Base-by-base conservation (phyloP, 1,284 basidiomycete genomes). In the Tranzscheliella williamsii region DNA sequence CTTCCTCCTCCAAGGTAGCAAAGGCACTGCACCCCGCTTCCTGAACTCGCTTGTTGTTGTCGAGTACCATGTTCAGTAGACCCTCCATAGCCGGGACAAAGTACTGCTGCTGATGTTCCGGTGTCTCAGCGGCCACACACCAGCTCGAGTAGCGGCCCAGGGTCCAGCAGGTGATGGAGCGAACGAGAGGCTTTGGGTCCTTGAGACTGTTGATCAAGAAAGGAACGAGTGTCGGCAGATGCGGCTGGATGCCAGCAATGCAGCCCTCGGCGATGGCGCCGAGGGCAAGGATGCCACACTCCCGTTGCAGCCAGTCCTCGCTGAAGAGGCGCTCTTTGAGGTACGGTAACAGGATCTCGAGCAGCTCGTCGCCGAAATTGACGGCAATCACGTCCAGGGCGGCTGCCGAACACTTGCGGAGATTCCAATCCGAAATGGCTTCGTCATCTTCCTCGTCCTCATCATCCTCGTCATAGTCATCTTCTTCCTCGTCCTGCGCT, bases 221-320 rank as follows among this genome's bases (percentile, higher is more conserved):
- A 16, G 92, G 92, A 43, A 99, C 84, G 17, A 99, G 84, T 32
- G 89, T 90, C 15, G 90, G 87, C 32, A 99, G 82, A 80, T 99
- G 94, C 35, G 90, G 91, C 79, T 93, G 90, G 58, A 99, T 89
- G 18, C 89, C 89, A 56, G 90, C 89, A 70, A 99, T 95, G 79
- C 95, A 98, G 27, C 94, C 94, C 83, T 99, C 95, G 16, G 95
- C 95, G 83, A 99, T 93, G 12, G 95, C 95, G 51, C 95, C 95
- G 42, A 99, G 80, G 1, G 95, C 95, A 48, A 99, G 82, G 64
- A 99, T 94, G 18, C 90, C 94, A 70, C 91, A 92, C 81, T 99
- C 95, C 67, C 91, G 83, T 76, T 94, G 89, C 67, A 91, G 79
- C 95, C 95, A 99, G 58, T 98, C 92, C 23, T 83, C 79, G 72